Base-by-base conservation (phyloP, 2,329 filamentous ascomycete genomes). In the Beauveria sp. region DNA sequence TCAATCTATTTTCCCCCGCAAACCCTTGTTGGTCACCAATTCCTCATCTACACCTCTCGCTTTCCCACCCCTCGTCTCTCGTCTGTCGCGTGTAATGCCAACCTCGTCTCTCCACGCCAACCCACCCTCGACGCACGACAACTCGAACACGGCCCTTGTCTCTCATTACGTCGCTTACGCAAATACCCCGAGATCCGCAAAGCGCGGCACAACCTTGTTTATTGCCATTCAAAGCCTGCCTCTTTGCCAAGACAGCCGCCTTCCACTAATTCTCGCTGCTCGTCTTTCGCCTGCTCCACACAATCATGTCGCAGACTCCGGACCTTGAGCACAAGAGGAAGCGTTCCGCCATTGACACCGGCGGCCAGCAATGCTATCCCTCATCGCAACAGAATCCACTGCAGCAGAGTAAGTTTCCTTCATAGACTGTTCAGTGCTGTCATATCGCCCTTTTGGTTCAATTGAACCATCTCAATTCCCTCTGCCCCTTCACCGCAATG, bases 321-420 rank as follows among this genome's bases (percentile, higher is more conserved):
- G 61, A 63, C 49, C 56, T 63, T n/a, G 61, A 63, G 16, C 55
- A 63, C 56, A 63, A 63, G 45, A 58, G 61, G 55, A 63, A 63
- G 56, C 61, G 56, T 24, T 52, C 50, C 34, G 61, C 43, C 16
- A 54, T 49, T n/a, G 61, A 60, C n/a, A 40, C 9, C 26, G 40
- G 42, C 45, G 40, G 45, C 34, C 55, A 59, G 47, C 49, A 42
- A n/a, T 20, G 26, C 49, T 58, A 62, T 28, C 46, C 60, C 28
- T 55, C 42, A 38, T 38, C 47, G 9, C 52, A 61, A 24, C 59
- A 50, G 54, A 52, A 20, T 30, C 45, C 55, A 20, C 34, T 42
- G 3, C 54, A 58, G 7, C 50, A 54, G 20, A 34, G 54, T 62
- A 34, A 62, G 54, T 43, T 51, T 16, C 45, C 9, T 30, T 26